phyloP scores from a whole-genome alignment of 2,329 filamentous ascomycete genomes.

The Herpomyces periplanetae region DNA sequence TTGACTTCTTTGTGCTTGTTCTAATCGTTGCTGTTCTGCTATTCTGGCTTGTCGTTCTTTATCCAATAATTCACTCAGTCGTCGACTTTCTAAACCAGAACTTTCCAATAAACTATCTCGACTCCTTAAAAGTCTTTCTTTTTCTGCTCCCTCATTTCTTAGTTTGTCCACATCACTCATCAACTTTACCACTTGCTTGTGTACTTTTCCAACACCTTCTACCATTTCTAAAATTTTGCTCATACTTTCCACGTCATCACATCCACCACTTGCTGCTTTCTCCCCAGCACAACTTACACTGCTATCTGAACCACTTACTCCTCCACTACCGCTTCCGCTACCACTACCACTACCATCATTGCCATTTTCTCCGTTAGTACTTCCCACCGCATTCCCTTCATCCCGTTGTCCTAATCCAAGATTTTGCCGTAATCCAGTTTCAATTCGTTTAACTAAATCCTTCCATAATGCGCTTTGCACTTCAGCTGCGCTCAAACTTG shows the following conservation, averaged over 20 bases:
- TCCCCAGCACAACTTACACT: no score
- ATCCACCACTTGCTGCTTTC: no score
- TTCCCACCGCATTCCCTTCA: no score
- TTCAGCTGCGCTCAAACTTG: constrained; percentile 42
- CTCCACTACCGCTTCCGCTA: no score
- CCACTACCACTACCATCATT: no score
- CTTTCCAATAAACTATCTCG: constrained; percentile 60
- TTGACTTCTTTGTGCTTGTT: constrained; percentile 53
- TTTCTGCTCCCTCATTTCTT: constrained; percentile 42
- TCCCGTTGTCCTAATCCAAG: no score
- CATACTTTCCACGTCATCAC: constrained; percentile 1
- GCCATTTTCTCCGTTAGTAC: no score
- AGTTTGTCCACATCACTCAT: constrained; percentile 41
- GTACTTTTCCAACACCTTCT: constrained; percentile 45
- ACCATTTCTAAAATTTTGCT: constrained; percentile 3
- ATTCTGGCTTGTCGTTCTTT: constrained; percentile 55
- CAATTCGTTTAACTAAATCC: constrained; percentile 53
- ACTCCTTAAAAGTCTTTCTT: constrained; percentile 56
- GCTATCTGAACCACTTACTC: no score
- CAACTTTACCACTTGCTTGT: constrained; percentile 51
- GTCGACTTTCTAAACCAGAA: constrained; percentile 47
- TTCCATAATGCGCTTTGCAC: constrained; percentile 70
- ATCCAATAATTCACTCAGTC: constrained; percentile 51
- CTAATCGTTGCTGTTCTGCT: constrained; percentile 51
- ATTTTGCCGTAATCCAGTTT: constrained; percentile 49